Conservation (phyloP, 2,329 filamentous ascomycete species). For the Aspergillus ruber region DNA sequence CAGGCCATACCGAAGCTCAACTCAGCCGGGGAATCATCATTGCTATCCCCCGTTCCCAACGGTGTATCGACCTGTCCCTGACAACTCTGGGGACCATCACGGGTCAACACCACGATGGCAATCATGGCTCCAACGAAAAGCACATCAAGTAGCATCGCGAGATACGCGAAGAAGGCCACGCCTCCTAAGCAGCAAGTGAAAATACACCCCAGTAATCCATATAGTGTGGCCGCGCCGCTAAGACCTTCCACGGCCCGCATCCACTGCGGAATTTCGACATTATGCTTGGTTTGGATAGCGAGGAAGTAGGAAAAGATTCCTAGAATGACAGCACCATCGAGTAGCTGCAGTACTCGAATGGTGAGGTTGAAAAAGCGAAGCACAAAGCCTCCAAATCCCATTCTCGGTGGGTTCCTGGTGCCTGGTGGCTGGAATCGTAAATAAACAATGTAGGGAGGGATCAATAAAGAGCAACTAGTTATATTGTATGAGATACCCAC, state of each 20-base stretch:
- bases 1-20: conserved; percentile 58
- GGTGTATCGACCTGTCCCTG: conserved; percentile 58
- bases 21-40: conserved; percentile 43
- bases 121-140: conserved; percentile 71
- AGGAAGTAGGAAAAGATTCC: conserved; percentile 82
- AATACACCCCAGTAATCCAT: conserved; percentile 65
- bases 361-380: conserved; percentile 66
- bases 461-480: too few relatives aligned
- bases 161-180: conserved; percentile 61
- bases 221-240: conserved; percentile 66
- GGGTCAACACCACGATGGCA: conserved; percentile 71
- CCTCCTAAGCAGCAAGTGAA: conserved; percentile 76
- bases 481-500: too few relatives aligned
- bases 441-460: too few relatives aligned
- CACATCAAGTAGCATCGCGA: conserved; percentile 70
- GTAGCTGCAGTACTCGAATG: conserved; percentile 67
- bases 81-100: conserved; percentile 63
- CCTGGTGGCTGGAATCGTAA: background rate
- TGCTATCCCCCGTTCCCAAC: conserved; percentile 58
- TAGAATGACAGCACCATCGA: conserved; percentile 66
- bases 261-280: conserved; percentile 57
- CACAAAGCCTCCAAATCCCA: conserved; percentile 55
- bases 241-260: conserved; percentile 72
- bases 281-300: conserved; percentile 60
- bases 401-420: conserved; percentile 29